Conservation (phyloP, 1,139 yeast genomes). For the Scheffersomyces parashehatae region DNA sequence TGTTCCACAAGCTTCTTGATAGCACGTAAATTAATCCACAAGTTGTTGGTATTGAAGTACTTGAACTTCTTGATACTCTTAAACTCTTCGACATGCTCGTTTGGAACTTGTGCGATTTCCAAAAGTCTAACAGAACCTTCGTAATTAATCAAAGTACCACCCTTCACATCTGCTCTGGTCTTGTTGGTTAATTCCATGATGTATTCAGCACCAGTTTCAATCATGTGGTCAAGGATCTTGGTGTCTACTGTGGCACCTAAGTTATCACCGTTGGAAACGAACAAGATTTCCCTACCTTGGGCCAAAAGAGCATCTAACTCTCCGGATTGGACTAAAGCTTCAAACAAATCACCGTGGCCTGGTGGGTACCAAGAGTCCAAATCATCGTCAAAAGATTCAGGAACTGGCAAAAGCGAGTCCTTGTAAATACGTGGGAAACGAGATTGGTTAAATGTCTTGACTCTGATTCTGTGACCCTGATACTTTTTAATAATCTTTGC, state of each 20-base stretch:
- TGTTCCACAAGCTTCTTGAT: conserved; percentile 88
- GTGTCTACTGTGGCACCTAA: conserved; percentile 97
- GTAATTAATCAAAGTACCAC: conserved; percentile 97
- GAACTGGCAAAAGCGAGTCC: conserved; percentile 94
- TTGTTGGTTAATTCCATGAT: conserved; percentile 98
- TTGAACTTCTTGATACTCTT: conserved; percentile 96
- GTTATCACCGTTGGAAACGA: conserved; percentile 97
- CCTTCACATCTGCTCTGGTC: conserved; percentile 98
- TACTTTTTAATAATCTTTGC: conserved; percentile 94
- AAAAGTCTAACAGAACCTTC: conserved; percentile 92
- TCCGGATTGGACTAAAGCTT: conserved; percentile 85
- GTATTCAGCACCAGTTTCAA: conserved; percentile 88
- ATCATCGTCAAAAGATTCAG: conserved; percentile 70
- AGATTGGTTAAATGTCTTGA: conserved; percentile 95
- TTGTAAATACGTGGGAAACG: conserved; percentile 93
- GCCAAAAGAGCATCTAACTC: conserved; percentile 86
- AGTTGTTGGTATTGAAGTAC: conserved; percentile 95
- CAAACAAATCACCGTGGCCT: conserved; percentile 98
- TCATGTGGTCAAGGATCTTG: conserved; percentile 88
- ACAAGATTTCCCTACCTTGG: conserved; percentile 92
- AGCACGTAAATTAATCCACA: conserved; percentile 96
- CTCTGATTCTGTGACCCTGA: conserved; percentile 94
- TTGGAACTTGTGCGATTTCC: conserved; percentile 98
- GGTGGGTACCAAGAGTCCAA: conserved; percentile 97
- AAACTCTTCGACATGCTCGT: conserved; percentile 97